phyloP scores from a whole-genome alignment of 257 asterid genomes.

The Jasminum sambac region DNA sequence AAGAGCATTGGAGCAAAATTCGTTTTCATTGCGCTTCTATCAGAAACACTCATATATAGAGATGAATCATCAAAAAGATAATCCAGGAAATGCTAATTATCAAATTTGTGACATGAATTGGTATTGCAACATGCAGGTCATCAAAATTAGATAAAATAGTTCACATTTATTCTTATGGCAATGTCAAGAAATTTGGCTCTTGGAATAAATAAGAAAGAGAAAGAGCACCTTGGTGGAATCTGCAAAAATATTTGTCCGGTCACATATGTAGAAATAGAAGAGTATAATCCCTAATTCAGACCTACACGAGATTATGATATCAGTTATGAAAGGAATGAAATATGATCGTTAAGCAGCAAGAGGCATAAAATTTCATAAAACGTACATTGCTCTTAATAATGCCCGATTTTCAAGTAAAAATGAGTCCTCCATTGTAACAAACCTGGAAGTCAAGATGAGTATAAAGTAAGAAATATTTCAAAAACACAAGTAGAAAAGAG shows the following conservation, averaged over 20 bases:
- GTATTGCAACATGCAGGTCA: not conserved
- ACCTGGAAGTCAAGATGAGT: conserved; percentile 32
- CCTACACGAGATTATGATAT: conserved; percentile 48
- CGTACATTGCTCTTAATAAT: conserved; percentile 49
- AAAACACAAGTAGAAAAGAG: conserved; percentile 17
- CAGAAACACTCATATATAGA: not conserved
- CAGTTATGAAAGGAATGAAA: conserved; percentile 20
- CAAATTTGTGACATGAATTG: not conserved
- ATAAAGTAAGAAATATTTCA: conserved; percentile 27
- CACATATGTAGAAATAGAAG: conserved; percentile 80
- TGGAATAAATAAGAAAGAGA: conserved; percentile 25
- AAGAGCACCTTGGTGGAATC: conserved; percentile 81
- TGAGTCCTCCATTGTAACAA: conserved; percentile 51
- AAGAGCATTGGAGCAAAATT: not conserved
- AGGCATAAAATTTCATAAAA: conserved; percentile 13
- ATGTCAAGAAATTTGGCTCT: not conserved
- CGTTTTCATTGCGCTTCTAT: not conserved
- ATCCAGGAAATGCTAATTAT: not conserved
- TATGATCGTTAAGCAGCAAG: conserved; percentile 2
- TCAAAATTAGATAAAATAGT: not conserved
- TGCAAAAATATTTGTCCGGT: conserved; percentile 79
- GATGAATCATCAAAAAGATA: not conserved
- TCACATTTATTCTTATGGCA: not conserved
- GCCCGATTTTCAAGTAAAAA: conserved; percentile 52
- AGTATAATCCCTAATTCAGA: conserved; percentile 89